These are phyloP conservation scores for Hortiboletus flavorubellus DNA, from an alignment of 768 basidiomycete genomes.

Conservation along the genomic window DNA sequence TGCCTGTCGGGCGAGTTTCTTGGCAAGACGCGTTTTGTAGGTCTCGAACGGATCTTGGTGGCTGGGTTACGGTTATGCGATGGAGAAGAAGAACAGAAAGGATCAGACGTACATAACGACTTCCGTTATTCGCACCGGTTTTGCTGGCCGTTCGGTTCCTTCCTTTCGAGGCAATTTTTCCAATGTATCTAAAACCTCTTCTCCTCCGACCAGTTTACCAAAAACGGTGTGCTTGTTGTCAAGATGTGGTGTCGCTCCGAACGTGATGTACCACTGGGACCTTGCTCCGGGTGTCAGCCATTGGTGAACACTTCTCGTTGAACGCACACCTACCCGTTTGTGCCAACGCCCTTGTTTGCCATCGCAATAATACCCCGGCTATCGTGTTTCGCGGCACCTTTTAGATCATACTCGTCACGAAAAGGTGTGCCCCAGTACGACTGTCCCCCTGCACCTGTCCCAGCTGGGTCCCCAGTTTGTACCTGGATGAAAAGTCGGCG, in stretches of 20 bases:
- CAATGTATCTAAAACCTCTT: constrained; percentile 81
- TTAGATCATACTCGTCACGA: constrained; percentile 88
- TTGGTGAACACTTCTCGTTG: background rate
- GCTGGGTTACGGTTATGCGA: constrained; percentile 36
- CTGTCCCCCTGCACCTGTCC: constrained; percentile 90
- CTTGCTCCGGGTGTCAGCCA: constrained; percentile 35
- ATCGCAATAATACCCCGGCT: constrained; percentile 83
- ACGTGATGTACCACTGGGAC: constrained; percentile 93
- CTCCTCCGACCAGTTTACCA: constrained; percentile 94
- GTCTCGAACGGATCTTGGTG: constrained; percentile 95
- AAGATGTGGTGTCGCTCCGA: constrained; percentile 76
- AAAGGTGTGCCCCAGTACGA: constrained; percentile 96
- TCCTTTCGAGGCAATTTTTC: constrained; percentile 80
- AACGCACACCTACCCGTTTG: constrained; percentile 63
- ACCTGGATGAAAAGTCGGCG: constrained; percentile 47
- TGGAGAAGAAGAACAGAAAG: background rate
- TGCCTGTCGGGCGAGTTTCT: constrained; percentile 56
- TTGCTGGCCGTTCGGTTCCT: constrained; percentile 84
- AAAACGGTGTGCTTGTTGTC: constrained; percentile 96
- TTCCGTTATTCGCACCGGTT: constrained; percentile 81
- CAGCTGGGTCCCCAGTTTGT: constrained; percentile 98
- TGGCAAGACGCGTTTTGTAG: constrained; percentile 80
- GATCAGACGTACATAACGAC: constrained; percentile 68
- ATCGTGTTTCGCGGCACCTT: constrained; percentile 86
- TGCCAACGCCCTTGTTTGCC: constrained; percentile 92